Evolutionary conservation across 306 rosid genomes (phyloP), one percentile per base, ranked within the genome.

Genomic region (Inga laurina): DNA sequence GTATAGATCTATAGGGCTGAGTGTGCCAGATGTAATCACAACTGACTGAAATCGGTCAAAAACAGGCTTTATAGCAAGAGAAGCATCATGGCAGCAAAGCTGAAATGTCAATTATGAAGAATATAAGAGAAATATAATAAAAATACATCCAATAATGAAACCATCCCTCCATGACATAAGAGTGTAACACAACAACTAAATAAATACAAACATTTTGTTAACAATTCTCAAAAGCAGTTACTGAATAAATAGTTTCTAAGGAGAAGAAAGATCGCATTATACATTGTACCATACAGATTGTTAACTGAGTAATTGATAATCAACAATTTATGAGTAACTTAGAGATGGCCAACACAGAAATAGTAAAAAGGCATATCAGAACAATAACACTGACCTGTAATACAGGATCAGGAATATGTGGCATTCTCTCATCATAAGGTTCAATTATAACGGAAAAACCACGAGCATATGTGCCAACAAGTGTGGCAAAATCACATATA

Each of bases 81-180:
- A 96, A 71, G 98, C 98, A 88, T 93, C 99, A 69, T 96, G 98
- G 83, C 99, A 96, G 87, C 98, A 91, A 52, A 96, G 98, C 98
- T 96, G 95, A 79, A 84, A 89, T 71, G 73, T 59, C 84, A 84
- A 78, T 44, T 24, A 75, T 22, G 24, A 87, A 82, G 73, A 78
- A 75, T 77, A 24, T 67, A 51, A 78, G 75, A 64, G 61, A 54
- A 32, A 30, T 66, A 35, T 49, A 62, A 84, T 22, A 44, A 27
- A 11, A 21, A 77, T 73, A 69, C 16, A 76, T 35, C 62, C 21
- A 52, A 44, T 35, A 79, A 77, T 59, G 32, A 72, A 81, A 81
- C 24, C 43, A 51, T 61, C n/a, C 64, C 45, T 44, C 3, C 48
- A 72, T 10, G 56, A 56, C 45, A 69, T 67, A 1, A 74, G 35